phyloP scores from a whole-genome alignment of 1,284 basidiomycete species.

The Ganoderma resinaceum region DNA sequence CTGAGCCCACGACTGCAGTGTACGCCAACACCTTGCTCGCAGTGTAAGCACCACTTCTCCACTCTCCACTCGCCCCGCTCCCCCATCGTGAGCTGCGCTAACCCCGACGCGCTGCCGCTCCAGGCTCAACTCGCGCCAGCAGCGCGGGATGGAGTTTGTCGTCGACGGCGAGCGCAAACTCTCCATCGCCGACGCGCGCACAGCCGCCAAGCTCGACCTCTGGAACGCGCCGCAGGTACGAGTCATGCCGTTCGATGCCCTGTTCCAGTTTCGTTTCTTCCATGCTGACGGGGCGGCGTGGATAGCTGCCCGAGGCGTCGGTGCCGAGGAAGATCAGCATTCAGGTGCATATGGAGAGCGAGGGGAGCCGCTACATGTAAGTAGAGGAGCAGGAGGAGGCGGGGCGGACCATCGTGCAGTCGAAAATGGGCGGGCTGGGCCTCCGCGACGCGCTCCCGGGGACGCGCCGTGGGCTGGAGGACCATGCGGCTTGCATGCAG shows the following conservation, averaged over 20 bases:
- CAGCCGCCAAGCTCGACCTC: conserved; percentile 6
- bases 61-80: not conserved
- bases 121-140: conserved; percentile 16
- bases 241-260: too few species aligned
- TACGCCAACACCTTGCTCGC: conserved; percentile 13
- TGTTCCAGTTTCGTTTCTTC: too few species aligned
- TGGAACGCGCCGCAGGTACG: conserved; percentile 16
- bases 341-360: not conserved
- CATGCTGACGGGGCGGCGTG: not conserved
- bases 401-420: not conserved
- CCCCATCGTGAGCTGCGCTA: not conserved
- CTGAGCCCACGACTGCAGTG: not conserved
- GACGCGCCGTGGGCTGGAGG: not conserved
- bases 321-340: conserved; percentile 11
- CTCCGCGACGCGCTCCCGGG: not conserved
- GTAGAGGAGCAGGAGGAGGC: too few species aligned
- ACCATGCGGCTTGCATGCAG: not conserved
- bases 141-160: conserved; percentile 21
- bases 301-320: not conserved
- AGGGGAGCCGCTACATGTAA: conserved; percentile 10
- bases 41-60: conserved; percentile 3
- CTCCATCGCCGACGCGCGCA: conserved; percentile 10
- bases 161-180: conserved; percentile 8
- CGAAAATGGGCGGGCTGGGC: not conserved
- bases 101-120: not conserved